Conservation (phyloP, 495 filamentous ascomycete species). For the Tirmania nivea region DNA sequence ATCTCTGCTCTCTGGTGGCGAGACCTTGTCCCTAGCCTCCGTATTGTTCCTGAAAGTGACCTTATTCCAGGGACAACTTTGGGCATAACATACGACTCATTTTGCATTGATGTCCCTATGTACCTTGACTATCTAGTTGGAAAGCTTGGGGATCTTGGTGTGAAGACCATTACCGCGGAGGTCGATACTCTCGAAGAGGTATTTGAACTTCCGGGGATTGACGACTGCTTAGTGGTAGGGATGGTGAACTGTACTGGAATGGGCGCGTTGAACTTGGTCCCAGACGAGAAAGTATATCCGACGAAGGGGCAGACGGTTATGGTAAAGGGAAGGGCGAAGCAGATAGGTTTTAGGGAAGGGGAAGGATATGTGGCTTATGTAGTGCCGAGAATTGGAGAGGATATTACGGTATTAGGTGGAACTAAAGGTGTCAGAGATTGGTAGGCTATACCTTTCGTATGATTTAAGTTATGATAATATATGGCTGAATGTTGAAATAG, state of each 20-base stretch:
- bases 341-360: constrained; percentile 4
- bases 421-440: constrained; percentile 14
- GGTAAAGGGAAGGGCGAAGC: constrained; percentile 10
- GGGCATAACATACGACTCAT: constrained; percentile 10
- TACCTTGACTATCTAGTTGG: constrained; percentile 14
- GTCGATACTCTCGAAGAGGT: constrained; percentile 12
- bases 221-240: constrained; percentile 1
- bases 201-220: constrained; percentile 8
- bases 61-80: constrained; percentile 7
- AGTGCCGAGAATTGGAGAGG: constrained; percentile 9
- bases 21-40: constrained; percentile 5
- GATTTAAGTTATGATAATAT: not conserved
- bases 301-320: constrained; percentile 17
- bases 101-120: constrained; percentile 12
- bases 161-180: constrained; percentile 12
- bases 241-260: constrained; percentile 18
- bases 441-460: not conserved
- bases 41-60: constrained; percentile 1
- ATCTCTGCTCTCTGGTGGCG: constrained; percentile 13
- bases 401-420: constrained; percentile 15
- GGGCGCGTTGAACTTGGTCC: constrained; percentile 3
- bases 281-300: constrained; percentile 10
- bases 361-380: constrained; percentile 16
- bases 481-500: constrained; percentile 6
- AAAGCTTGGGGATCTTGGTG: constrained; percentile 9